These are phyloP conservation scores for Candida dajiaensis DNA, from an alignment of 805 yeast genomes.

Conservation along the genomic window DNA sequence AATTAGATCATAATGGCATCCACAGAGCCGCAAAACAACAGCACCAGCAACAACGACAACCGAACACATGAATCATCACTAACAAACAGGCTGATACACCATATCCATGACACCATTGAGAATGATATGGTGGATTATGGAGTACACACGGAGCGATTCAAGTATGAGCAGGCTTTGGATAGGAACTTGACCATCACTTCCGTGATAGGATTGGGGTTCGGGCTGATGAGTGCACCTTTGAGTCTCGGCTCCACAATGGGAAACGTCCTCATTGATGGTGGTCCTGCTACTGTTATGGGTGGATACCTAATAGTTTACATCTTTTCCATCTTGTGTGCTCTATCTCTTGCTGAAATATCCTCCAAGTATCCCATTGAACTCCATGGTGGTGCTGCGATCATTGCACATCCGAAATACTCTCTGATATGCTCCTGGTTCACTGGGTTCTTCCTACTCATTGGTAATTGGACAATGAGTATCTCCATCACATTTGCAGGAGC, in stretches of 20 bases:
- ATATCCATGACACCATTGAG: conserved; percentile 18
- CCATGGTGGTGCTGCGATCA: conserved; percentile 70
- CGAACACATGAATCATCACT: conserved; percentile 3
- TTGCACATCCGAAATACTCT: conserved; percentile 55
- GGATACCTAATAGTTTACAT: conserved; percentile 68
- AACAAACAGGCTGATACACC: conserved; percentile 12
- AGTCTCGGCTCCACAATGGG: conserved; percentile 71
- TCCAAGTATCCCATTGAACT: conserved; percentile 74
- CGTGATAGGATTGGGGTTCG: conserved; percentile 72
- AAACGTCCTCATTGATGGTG: conserved; percentile 70
- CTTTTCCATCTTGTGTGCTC: conserved; percentile 57
- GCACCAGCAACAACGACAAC: conserved; percentile 1
- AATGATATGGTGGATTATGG: conserved; percentile 26
- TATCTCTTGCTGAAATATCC: conserved; percentile 71
- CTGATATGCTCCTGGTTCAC: conserved; percentile 65
- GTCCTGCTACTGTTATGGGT: conserved; percentile 66
- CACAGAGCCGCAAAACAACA: not conserved
- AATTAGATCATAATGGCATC: not conserved
- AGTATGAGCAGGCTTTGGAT: conserved; percentile 65
- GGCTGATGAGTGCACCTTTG: conserved; percentile 77
- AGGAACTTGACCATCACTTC: conserved; percentile 64
- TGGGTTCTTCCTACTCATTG: conserved; percentile 69
- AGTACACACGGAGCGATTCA: conserved; percentile 58
- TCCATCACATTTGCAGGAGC: conserved; percentile 73
- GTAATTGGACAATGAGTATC: conserved; percentile 74